These are phyloP conservation scores for Aspergillus sp. DNA, from an alignment of 2,329 filamentous ascomycete species.

Conservation along the genomic window DNA sequence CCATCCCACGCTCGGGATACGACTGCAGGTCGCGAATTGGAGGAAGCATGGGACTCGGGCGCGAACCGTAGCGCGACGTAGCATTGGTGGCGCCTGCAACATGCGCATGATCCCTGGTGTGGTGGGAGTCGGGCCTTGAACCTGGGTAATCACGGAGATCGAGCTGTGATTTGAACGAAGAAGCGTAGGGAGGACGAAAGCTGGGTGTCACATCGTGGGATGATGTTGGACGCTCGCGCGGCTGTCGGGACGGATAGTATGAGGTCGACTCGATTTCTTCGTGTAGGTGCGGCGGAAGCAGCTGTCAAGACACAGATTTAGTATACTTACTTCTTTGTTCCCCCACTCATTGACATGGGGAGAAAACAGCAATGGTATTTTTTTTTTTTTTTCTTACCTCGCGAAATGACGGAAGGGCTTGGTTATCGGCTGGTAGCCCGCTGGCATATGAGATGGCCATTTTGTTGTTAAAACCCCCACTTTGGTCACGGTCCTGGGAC, in stretches of 20 bases:
- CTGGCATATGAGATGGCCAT: slow-evolving; percentile 42
- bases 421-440: slow-evolving; percentile 32
- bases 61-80: slow-evolving; percentile 24
- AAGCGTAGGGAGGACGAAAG: slow-evolving; percentile 27
- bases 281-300: slow-evolving; percentile 42
- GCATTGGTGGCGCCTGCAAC: slow-evolving; percentile 18
- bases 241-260: slow-evolving; percentile 30
- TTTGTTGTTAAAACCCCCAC: slow-evolving; percentile 34
- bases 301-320: slow-evolving; percentile 22
- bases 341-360: neutral
- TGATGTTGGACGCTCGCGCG: slow-evolving; percentile 31
- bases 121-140: slow-evolving; percentile 17
- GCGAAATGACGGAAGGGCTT: slow-evolving; percentile 39
- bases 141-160: slow-evolving; percentile 29
- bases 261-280: slow-evolving; percentile 43
- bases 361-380: neutral
- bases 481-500: slow-evolving; percentile 34
- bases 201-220: slow-evolving; percentile 32
- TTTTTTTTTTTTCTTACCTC: slow-evolving; percentile 30
- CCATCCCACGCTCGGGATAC: slow-evolving; percentile 29
- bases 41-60: slow-evolving; percentile 38
- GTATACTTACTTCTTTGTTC: neutral
- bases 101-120: slow-evolving; percentile 22
- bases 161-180: slow-evolving; percentile 23
- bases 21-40: slow-evolving; percentile 39